phyloP scores from a whole-genome alignment of 1,284 basidiomycete species.

The Rhodofomes roseus region DNA sequence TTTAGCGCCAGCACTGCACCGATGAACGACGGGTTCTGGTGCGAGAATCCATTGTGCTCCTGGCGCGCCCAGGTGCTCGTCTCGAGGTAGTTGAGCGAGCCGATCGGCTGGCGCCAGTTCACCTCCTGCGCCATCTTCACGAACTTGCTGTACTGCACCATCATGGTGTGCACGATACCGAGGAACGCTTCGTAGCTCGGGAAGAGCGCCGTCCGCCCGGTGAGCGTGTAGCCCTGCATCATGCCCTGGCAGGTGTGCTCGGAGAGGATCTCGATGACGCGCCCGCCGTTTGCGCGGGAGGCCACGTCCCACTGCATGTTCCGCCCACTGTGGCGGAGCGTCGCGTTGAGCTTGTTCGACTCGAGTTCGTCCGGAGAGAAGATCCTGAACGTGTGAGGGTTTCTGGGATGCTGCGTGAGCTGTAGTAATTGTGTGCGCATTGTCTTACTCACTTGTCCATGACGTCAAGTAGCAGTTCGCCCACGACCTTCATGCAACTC shows the following conservation, averaged over 20 bases:
- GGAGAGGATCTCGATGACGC: constrained; percentile 84
- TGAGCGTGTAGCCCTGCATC: constrained; percentile 83
- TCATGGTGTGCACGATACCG: constrained; percentile 76
- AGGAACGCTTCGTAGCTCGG: constrained; percentile 88
- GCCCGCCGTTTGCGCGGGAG: constrained; percentile 62
- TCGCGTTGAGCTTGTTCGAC: constrained; percentile 84
- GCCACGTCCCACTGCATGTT: constrained; percentile 83
- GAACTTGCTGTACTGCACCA: constrained; percentile 85
- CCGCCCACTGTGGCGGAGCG: constrained; percentile 60
- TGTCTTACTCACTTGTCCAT: constrained; percentile 43
- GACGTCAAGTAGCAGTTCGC: constrained; percentile 54
- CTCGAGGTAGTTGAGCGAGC: constrained; percentile 83
- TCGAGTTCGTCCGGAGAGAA: constrained; percentile 92
- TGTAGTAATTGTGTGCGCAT: constrained; percentile 1
- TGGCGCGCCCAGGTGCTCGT: constrained; percentile 86
- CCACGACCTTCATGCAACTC: constrained; percentile 79
- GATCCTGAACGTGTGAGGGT: constrained; percentile 76
- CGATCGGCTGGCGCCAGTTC: constrained; percentile 67
- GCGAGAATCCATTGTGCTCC: constrained; percentile 78
- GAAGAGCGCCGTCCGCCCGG: constrained; percentile 81
- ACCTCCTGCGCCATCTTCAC: constrained; percentile 79
- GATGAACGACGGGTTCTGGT: constrained; percentile 86
- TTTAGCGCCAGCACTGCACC: constrained; percentile 80
- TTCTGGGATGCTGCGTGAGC: constrained; percentile 36
- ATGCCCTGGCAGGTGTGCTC: constrained; percentile 89